Evolutionary conservation across 257 asterid genomes (phyloP).

Genomic region (Solanum lignicaule): DNA sequence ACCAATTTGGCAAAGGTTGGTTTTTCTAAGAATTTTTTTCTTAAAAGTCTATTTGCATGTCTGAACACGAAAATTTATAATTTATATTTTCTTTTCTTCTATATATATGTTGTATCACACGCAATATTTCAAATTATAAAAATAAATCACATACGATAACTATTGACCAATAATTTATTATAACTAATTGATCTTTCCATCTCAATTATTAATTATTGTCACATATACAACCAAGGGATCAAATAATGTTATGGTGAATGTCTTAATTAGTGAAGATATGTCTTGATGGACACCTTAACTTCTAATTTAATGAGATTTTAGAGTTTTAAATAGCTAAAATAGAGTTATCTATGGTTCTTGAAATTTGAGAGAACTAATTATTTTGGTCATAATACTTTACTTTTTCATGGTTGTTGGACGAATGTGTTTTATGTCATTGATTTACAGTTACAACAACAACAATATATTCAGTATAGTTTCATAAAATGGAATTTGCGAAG

Average conservation of each 20-base stretch:
- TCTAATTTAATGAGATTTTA: neutral
- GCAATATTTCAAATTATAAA: neutral
- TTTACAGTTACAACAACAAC: rapidly evolving
- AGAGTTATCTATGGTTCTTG: neutral
- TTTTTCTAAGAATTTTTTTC: neutral
- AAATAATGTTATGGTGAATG: neutral
- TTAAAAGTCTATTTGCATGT: neutral
- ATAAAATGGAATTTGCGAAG: too few species aligned
- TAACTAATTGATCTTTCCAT: neutral
- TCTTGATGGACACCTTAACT: neutral
- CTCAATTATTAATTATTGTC: neutral
- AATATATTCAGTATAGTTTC: too few species aligned
- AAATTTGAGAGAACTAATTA: neutral
- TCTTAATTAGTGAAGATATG: neutral
- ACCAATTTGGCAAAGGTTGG: neutral
- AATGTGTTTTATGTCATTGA: neutral
- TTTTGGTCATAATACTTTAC: neutral
- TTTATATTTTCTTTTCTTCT: neutral
- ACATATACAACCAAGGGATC: neutral
- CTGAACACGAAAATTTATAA: neutral
- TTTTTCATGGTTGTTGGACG: neutral
- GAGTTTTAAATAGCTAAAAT: neutral
- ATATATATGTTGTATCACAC: neutral
- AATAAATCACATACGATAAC: neutral
- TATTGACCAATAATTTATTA: neutral